phyloP scores from a whole-genome alignment of 1,139 yeast genomes.

The Hanseniaspora uvarum region DNA sequence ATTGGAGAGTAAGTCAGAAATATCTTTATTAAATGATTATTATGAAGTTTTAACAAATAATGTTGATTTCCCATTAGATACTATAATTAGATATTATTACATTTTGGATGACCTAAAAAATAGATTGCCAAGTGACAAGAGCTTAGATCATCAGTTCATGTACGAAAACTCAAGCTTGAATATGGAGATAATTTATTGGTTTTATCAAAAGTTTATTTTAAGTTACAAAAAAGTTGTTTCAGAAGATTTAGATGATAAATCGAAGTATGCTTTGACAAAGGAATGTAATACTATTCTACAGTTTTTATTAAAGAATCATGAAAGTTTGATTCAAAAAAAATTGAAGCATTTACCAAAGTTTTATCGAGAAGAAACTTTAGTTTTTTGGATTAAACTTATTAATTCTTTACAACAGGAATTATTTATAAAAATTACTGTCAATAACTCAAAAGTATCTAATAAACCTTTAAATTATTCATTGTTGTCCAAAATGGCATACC shows the following conservation, averaged over 20 bases:
- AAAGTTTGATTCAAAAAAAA: background rate
- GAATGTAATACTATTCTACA: constrained; percentile 9
- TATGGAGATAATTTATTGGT: constrained; percentile 15
- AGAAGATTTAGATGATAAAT: background rate
- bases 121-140: constrained; percentile 10
- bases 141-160: background rate
- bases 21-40: background rate
- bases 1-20: background rate
- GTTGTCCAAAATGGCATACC: constrained; percentile 15
- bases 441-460: background rate
- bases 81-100: constrained; percentile 1
- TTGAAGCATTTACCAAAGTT: constrained; percentile 7
- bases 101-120: background rate
- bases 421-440: constrained; percentile 8
- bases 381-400: background rate
- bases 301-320: background rate
- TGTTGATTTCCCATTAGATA: background rate
- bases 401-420: constrained; percentile 12
- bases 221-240: background rate
- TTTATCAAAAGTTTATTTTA: constrained; percentile 1
- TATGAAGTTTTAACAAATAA: background rate
- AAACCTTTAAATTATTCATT: constrained; percentile 5
- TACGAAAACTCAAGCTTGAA: constrained; percentile 8
- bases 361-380: background rate
- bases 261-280: constrained; percentile 2